Evolutionary conservation across 805 yeast genomes (phyloP).

Genomic region (Tetrapisispora nanseiensis): DNA sequence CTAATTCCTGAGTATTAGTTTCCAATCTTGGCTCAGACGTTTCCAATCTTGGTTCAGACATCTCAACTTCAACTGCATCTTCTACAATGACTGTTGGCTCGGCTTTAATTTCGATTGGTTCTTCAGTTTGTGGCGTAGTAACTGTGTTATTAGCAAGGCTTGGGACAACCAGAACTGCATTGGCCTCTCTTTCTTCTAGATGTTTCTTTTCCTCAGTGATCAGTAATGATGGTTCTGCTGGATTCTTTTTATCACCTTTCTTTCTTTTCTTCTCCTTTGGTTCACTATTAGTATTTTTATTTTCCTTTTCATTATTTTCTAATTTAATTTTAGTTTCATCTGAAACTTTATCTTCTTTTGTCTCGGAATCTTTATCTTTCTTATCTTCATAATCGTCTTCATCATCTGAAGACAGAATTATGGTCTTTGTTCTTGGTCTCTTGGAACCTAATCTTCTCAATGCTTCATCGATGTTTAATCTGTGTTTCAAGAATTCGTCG

Average conservation of each 20-base stretch:
- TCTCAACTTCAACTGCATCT: not conserved
- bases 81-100: not conserved
- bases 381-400: conserved; percentile 15
- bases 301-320: conserved; percentile 1
- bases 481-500: conserved; percentile 28
- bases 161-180: conserved; percentile 26
- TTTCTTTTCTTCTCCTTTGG: conserved; percentile 14
- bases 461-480: conserved; percentile 30
- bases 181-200: conserved; percentile 26
- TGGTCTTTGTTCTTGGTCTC: conserved; percentile 26
- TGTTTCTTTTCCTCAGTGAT: conserved; percentile 26
- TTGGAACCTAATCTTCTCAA: conserved; percentile 29
- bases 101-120: not conserved
- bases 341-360: conserved; percentile 2
- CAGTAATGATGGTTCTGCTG: conserved; percentile 28
- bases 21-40: not conserved
- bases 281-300: conserved; percentile 4
- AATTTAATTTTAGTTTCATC: conserved; percentile 4
- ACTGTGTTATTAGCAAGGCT: conserved; percentile 12
- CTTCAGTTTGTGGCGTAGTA: not conserved
- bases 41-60: not conserved
- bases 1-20: conserved; percentile 2
- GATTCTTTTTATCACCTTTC: conserved; percentile 9
- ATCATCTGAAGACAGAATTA: conserved; percentile 23
- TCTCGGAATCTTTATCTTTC: conserved; percentile 8